Evolutionary conservation across 768 basidiomycete genomes (phyloP), one percentile per base, ranked within the genome.

Genomic region (Steccherinum ochraceum): DNA sequence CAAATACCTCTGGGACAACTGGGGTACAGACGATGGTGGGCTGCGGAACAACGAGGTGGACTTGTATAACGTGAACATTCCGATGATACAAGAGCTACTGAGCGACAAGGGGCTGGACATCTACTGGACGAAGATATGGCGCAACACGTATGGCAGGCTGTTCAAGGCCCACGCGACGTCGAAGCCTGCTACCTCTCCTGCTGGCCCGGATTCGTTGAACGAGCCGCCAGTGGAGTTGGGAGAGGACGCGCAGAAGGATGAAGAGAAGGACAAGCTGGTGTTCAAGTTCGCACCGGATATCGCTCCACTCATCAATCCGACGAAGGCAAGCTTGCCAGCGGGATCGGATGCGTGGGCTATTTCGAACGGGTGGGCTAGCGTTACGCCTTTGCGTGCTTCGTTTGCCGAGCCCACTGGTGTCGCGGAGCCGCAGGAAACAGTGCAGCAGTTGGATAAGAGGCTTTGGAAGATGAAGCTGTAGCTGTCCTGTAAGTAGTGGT

Each of bases 271-370:
- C 24, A 61, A 66, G 43, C 72, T 94, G 40, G 63, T 75, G 21
- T 96, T 94, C 74, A 82, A 81, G 65, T 96, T 81, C 71, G 61
- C 84, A 67, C 83, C 83, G 12, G 82, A 89, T 45, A 79, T 93
- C 73, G 68, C 68, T n/a, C 73, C 71, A 11, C 69, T 94, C 12
- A 75, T 94, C 41, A 73, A 71, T 41, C 89, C 89, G 2, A 64
- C 74, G 12, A 54, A 73, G 43, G 74, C 78, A 2, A 63, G 64
- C 16, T 67, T 93, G n/a, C 88, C 90, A 1, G 69, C 78, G 18
- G 92, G 89, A 2, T 82, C 87, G 10, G 93, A 96, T 65, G 81
- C 79, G 0, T 91, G 88, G 87, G 90, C 88, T 13, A 69, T 93
- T 25, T 69, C 73, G 51, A 73, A 81, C 52, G 88, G 84, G 3